These are phyloP conservation scores for Prunus salicina DNA, from an alignment of 306 rosid genomes.

Conservation along the genomic window DNA sequence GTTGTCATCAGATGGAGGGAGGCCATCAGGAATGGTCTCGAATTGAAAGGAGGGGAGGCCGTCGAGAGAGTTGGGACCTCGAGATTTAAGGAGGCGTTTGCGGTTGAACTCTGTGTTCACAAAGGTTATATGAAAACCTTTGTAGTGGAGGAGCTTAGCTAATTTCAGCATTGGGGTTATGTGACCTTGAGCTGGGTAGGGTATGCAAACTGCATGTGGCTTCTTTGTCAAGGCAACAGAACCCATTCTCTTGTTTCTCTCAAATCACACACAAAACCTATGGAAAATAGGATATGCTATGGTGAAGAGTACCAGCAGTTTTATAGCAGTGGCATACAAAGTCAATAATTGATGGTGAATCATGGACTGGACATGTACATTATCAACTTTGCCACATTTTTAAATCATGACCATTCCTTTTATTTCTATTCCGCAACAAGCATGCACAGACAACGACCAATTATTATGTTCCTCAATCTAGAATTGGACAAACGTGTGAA, in stretches of 20 bases:
- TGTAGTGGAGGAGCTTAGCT: slow-evolving; percentile 30
- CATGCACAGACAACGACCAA: no score
- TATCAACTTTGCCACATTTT: no score
- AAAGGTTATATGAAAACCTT: slow-evolving; percentile 35
- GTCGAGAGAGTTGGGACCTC: slow-evolving; percentile 17
- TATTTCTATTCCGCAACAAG: no score
- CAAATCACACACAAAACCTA: neutral
- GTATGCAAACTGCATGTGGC: slow-evolving; percentile 24
- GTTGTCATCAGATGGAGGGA: slow-evolving; percentile 17
- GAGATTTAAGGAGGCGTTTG: slow-evolving; percentile 21
- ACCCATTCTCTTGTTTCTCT: neutral
- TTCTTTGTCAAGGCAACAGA: neutral
- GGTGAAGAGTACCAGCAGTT: neutral
- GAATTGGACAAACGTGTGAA: no score
- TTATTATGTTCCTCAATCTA: no score
- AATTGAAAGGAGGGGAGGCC: slow-evolving; percentile 25
- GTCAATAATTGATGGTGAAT: no score
- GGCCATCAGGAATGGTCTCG: slow-evolving; percentile 27
- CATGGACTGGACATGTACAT: no score
- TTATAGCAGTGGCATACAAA: no score
- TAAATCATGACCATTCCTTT: no score
- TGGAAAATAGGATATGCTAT: no score
- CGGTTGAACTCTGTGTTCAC: slow-evolving; percentile 36
- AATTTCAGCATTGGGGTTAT: slow-evolving; percentile 33
- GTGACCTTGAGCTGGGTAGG: slow-evolving; percentile 34